Percentiles rank a stretch among this genome's conserved stretches.
Evolutionary conservation across 352 stramenopile species (phyloP).

Genomic region (Phytopythium sindhum): DNA sequence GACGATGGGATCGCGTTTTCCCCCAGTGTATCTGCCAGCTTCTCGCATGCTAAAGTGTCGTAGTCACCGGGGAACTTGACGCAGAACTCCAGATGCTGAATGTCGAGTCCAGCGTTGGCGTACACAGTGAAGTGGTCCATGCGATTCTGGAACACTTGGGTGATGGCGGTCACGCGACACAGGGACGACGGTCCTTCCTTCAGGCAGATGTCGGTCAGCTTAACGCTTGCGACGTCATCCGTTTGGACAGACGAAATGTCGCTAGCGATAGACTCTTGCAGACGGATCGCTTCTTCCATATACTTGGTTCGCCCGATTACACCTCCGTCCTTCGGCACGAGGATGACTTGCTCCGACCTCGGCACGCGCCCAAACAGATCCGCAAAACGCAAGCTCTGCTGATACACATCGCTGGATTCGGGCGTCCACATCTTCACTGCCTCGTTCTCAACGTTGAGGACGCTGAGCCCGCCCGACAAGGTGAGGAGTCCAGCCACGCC

Average conservation of each 20-base stretch:
- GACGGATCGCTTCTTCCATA: slow-evolving; percentile 40
- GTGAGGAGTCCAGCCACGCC: slow-evolving; percentile 16
- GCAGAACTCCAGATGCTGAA: slow-evolving; percentile 42
- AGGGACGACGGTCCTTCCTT: slow-evolving; percentile 18
- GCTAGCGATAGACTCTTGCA: slow-evolving; percentile 35
- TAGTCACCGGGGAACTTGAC: slow-evolving; percentile 35
- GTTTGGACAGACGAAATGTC: slow-evolving; percentile 8
- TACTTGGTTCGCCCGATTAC: slow-evolving; percentile 33
- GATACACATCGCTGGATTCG: slow-evolving; percentile 35
- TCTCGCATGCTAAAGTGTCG: slow-evolving; percentile 30
- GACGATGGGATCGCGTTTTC: slow-evolving; percentile 30
- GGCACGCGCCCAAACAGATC: slow-evolving; percentile 61
- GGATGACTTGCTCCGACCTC: slow-evolving; percentile 46
- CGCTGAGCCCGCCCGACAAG: slow-evolving; percentile 20
- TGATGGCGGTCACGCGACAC: slow-evolving; percentile 58
- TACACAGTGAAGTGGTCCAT: slow-evolving; percentile 61
- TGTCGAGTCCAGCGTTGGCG: slow-evolving; percentile 33
- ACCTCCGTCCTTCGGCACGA: slow-evolving; percentile 49
- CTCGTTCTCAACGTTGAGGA: slow-evolving; percentile 42
- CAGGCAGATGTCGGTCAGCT: slow-evolving; percentile 50
- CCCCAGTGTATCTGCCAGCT: slow-evolving; percentile 29
- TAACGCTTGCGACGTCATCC: slow-evolving; percentile 16
- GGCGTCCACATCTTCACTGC: slow-evolving; percentile 58
- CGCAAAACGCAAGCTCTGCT: slow-evolving; percentile 37
- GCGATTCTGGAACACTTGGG: slow-evolving; percentile 65